Base-by-base conservation (phyloP, 2,329 filamentous ascomycete genomes). In the Xylaria sp. region DNA sequence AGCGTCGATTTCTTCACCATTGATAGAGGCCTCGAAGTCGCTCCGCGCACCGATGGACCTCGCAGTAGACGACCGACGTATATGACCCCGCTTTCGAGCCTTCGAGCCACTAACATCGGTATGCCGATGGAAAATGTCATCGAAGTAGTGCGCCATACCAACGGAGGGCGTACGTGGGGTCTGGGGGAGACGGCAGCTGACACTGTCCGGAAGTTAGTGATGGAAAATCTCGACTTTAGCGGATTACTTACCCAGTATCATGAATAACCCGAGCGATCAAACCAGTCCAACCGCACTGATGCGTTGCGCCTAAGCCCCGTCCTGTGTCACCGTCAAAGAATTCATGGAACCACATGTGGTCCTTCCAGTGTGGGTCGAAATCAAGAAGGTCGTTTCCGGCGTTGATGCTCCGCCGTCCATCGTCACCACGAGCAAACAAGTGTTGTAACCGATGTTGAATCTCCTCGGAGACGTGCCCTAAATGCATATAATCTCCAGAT, bases 261-360 rank as follows among this genome's bases (percentile, higher is more conserved):
- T 97, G 93, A 56, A 97, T 97, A 85, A 97, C 90, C 74, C 95
- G 92, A 21, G 93, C 93, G 71, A 97, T 92, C 63, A 97, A 74
- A 20, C 93, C 93, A 37, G 93, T 97, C 93, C 94, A 97, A 45
- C 93, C 93, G 69, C 91, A 96, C 73, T 97, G 94, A 73, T 97
- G 94, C 44, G 88, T 93, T 37, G 93, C 91, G 52, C 93, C 93
- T 1, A 97, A 82, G 16, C 94, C 93, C 62, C 92, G 88, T 13
- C 93, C 93, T 46, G 81, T 87, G 70, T 97, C 92, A 38, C 92
- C 93, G 69, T 97, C 93, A 69, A 97, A 97, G 79, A 95, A 97
- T 72, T 97, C 93, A 70, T 96, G 89, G 80, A 96, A 97, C 90
- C 91, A 97, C 65, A 97, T 79, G 67, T 92, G 85, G 66, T 95